Percentiles rank a stretch among this genome's conserved stretches.
Conservation (phyloP, 305 asterid genomes). For the Solanum chacoense region DNA sequence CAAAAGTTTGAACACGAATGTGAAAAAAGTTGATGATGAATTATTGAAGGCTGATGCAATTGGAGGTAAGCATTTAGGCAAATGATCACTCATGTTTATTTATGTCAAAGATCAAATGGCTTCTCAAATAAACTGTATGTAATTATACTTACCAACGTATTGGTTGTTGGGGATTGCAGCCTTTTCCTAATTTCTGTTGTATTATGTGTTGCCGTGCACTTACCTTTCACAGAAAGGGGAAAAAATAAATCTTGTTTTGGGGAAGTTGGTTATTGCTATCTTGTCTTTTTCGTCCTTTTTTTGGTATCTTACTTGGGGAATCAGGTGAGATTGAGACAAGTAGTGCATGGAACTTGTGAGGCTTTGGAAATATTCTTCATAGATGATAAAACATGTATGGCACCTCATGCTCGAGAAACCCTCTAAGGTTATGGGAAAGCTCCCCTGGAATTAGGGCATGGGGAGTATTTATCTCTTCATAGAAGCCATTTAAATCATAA, state of each 20-base stretch:
- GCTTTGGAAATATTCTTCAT: background rate
- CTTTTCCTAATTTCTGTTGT: background rate
- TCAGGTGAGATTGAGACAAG: background rate
- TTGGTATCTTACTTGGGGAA: background rate
- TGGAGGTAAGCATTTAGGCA: conserved; percentile 26
- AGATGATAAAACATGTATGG: background rate
- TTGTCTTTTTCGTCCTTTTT: background rate
- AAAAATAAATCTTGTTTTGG: background rate
- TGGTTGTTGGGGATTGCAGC: background rate
- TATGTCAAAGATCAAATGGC: background rate
- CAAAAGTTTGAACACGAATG: conserved; percentile 5
- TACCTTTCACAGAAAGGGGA: background rate
- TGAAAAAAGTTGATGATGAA: conserved; percentile 26
- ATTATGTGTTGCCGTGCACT: background rate
- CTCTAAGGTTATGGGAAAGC: background rate
- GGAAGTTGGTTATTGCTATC: background rate
- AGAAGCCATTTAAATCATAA: background rate
- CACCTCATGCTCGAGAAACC: background rate
- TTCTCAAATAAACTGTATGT: background rate
- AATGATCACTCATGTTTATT: background rate
- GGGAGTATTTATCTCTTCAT: background rate
- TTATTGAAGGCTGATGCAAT: conserved; percentile 15
- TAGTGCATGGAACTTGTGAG: background rate
- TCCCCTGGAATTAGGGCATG: background rate
- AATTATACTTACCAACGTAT: background rate